Base-by-base conservation (phyloP, 2,329 filamentous ascomycete species). In the Ceratocystis huliohia region DNA sequence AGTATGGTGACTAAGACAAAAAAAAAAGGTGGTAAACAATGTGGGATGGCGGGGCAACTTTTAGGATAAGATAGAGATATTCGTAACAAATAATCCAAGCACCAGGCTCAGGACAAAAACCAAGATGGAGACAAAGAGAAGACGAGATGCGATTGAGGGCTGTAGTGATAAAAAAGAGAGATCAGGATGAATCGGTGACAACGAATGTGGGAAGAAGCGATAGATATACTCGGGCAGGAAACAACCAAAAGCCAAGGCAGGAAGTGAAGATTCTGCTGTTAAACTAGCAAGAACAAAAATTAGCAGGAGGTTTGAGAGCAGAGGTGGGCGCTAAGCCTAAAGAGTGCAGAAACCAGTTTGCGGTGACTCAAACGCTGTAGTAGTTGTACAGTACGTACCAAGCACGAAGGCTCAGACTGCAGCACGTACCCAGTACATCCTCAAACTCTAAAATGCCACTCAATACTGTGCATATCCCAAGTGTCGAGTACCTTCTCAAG, bases 1-100 rank as follows among this genome's bases (percentile, higher is more conserved):
- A 56, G 20, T 64, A 62, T 22, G 25, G 28, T 61, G 57, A 48
- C 33, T 30, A 62, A 63, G 22, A 65, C 66, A 62, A 66, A 65
- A 66, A 66, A 66, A 67, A 64, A 61, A 63, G 44, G 59, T 64
- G 66, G 63, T 48, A 62, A 61, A 67, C 45, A 66, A 63, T 46
- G 61, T 63, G 53, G 68, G 63, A 57, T 59, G 66, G 65, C 61
- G 53, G 62, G 59, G 62, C 62, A 67, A 30, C 28, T 62, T 68
- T 66, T 63, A 66, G 63, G 56, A 59, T 68, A 56, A 45, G 57
- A 66, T 63, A 63, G 37, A 59, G 28, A 59, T 59, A n/a, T 8
- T 59, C 8, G 28, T 37, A 59, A 20, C 28, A 59, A 59, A 37
- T 37, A n/a, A 37, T 59, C 56, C 56, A 37, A 59, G 56, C 56